These are phyloP conservation scores for Alternaria brassicicola DNA, from an alignment of 2,329 filamentous ascomycete species.

Conservation along the genomic window DNA sequence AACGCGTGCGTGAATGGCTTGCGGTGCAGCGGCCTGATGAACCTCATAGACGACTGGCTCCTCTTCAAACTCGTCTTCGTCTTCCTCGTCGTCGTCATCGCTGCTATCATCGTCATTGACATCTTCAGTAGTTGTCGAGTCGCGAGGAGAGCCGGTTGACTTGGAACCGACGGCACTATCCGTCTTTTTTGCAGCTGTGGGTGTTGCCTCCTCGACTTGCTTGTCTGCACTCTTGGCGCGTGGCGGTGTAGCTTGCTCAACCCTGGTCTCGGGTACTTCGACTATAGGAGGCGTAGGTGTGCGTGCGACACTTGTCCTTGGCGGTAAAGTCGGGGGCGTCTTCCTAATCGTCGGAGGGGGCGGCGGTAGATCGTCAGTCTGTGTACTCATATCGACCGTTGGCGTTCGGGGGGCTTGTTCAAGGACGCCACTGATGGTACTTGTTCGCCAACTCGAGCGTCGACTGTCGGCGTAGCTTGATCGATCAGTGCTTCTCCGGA, in stretches of 20 bases:
- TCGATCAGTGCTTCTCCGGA: slow-evolving; percentile 73
- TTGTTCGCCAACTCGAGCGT: slow-evolving; percentile 72
- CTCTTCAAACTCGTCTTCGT: slow-evolving; percentile 58
- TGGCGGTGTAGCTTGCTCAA: slow-evolving; percentile 26
- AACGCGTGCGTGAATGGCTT: slow-evolving; percentile 76
- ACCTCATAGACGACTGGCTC: slow-evolving; percentile 74
- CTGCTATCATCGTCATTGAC: slow-evolving; percentile 51
- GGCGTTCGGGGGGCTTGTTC: slow-evolving; percentile 63
- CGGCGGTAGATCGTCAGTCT: slow-evolving; percentile 27
- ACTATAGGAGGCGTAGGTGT: slow-evolving; percentile 34
- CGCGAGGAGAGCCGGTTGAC: slow-evolving; percentile 11
- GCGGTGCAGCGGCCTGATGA: slow-evolving; percentile 66
- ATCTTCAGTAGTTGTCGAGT: slow-evolving; percentile 33
- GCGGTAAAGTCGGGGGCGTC: slow-evolving; percentile 32
- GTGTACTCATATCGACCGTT: slow-evolving; percentile 52
- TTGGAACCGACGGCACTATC: background rate
- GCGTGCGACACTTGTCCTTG: slow-evolving; percentile 25
- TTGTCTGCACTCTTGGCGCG: slow-evolving; percentile 13
- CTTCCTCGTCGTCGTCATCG: slow-evolving; percentile 54
- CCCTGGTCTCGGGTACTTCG: slow-evolving; percentile 46
- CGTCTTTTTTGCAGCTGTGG: slow-evolving; percentile 3
- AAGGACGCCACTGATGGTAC: slow-evolving; percentile 67
- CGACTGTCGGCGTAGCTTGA: slow-evolving; percentile 61
- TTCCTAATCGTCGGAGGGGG: slow-evolving; percentile 30
- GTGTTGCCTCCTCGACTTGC: slow-evolving; percentile 11